A percentile compares a stretch with the other conserved stretches of the same genome.
These are phyloP conservation scores for Yamadazyma insecticola DNA, from an alignment of 805 yeast genomes.

Conservation along the genomic window DNA sequence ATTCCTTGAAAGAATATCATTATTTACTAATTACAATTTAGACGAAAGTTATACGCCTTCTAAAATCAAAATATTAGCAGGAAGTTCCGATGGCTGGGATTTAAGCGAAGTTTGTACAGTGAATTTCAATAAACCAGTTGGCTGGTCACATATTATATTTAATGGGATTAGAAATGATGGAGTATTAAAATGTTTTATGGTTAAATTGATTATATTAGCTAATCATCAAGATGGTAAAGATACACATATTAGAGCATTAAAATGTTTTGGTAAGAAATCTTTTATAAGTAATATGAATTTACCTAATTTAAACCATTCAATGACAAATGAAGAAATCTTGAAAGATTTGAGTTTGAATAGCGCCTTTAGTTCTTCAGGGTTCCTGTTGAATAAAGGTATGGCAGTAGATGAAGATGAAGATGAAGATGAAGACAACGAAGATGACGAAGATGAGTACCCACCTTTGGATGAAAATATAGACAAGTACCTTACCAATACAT, in stretches of 20 bases:
- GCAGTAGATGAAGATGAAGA: slow-evolving; percentile 1
- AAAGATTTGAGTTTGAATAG: slow-evolving; percentile 22
- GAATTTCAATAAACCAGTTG: slow-evolving; percentile 61
- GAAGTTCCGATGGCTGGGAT: slow-evolving; percentile 72
- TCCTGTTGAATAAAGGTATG: slow-evolving; percentile 19
- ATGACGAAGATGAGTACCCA: slow-evolving; percentile 10
- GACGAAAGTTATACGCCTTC: slow-evolving; percentile 96
- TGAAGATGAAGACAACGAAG: slow-evolving; percentile 12
- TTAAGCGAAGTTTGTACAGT: slow-evolving; percentile 60
- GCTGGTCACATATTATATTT: slow-evolving; percentile 71
- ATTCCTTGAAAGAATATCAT: slow-evolving; percentile 57
- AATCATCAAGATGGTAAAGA: slow-evolving; percentile 97
- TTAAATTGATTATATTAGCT: slow-evolving; percentile 57
- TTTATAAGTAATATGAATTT: slow-evolving; percentile 2
- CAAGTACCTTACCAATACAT: slow-evolving; percentile 27
- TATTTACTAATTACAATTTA: slow-evolving; percentile 62
- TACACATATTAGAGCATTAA: slow-evolving; percentile 77
- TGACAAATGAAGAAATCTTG: slow-evolving; percentile 14
- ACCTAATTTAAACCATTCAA: slow-evolving; percentile 2
- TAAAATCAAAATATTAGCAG: slow-evolving; percentile 59
- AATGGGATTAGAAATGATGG: slow-evolving; percentile 51
- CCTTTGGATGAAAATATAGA: slow-evolving; percentile 18
- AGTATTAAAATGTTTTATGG: slow-evolving; percentile 59
- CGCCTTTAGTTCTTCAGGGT: slow-evolving; percentile 22
- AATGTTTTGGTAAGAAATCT: slow-evolving; percentile 43